Evolutionary conservation across 495 filamentous ascomycete genomes (phyloP).

Genomic region (Jackrogersella multiformis): DNA sequence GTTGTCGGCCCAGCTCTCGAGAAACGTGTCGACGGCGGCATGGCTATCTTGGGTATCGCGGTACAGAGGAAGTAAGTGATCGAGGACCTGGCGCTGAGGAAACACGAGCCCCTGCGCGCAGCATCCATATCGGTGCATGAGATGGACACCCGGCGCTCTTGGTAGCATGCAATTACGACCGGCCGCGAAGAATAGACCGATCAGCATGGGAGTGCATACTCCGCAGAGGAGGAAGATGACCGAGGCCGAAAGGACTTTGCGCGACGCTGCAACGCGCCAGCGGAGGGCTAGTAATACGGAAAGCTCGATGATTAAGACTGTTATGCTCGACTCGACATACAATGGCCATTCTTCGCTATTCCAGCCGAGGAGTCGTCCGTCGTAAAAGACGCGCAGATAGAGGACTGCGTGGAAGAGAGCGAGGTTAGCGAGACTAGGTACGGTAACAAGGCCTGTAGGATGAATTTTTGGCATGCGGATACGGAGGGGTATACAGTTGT

Average conservation of each 20-base stretch:
- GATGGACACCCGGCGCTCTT: slow-evolving; percentile 30
- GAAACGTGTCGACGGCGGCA: slow-evolving; percentile 55
- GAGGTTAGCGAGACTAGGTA: neutral
- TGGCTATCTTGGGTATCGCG: slow-evolving; percentile 43
- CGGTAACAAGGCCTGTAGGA: neutral
- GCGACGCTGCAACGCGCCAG: slow-evolving; percentile 8
- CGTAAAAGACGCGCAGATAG: slow-evolving; percentile 66
- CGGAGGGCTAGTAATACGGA: slow-evolving; percentile 11
- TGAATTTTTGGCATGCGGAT: neutral
- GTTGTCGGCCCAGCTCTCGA: slow-evolving; percentile 57
- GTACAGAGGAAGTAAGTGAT: slow-evolving; percentile 56
- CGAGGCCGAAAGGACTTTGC: slow-evolving; percentile 17
- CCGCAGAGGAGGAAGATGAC: slow-evolving; percentile 33
- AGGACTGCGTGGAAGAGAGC: slow-evolving; percentile 42
- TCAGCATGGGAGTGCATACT: slow-evolving; percentile 42
- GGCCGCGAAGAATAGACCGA: slow-evolving; percentile 50
- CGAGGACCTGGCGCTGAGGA: slow-evolving; percentile 48
- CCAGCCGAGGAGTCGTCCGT: slow-evolving; percentile 64
- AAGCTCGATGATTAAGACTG: slow-evolving; percentile 27
- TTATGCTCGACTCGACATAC: slow-evolving; percentile 52
- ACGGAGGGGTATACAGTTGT: slow-evolving; percentile 44
- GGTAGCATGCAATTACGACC: slow-evolving; percentile 46
- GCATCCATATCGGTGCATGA: slow-evolving; percentile 63
- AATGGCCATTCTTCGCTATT: slow-evolving; percentile 61
- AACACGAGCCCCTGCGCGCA: slow-evolving; percentile 51